Conservation (phyloP, 2,329 filamentous ascomycete genomes). For the Penicillium sp. region DNA sequence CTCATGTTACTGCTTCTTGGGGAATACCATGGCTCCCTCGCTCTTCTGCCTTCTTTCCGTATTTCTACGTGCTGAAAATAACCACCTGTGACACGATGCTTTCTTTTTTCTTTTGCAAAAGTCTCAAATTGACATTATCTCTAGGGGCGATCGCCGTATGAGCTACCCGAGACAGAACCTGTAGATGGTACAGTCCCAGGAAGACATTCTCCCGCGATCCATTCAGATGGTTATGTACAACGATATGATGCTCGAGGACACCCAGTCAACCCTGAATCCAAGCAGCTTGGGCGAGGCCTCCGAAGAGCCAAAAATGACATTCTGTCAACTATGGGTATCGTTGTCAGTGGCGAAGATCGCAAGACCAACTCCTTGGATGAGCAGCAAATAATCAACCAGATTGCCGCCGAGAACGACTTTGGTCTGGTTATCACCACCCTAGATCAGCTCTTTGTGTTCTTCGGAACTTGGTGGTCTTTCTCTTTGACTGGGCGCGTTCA, state of each 20-base stretch:
- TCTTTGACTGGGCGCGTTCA: constrained; percentile 35
- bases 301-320: constrained; percentile 47
- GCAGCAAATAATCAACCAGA: constrained; percentile 33
- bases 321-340: constrained; percentile 45
- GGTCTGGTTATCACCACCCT: constrained; percentile 38
- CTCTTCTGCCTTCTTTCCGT: no score
- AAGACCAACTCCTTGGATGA: constrained; percentile 32
- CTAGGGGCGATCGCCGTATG: constrained; percentile 44
- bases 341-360: constrained; percentile 39
- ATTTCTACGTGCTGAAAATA: no score
- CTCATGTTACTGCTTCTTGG: no score
- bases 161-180: constrained; percentile 32
- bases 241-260: constrained; percentile 45
- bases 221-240: constrained; percentile 42
- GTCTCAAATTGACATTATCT: constrained; percentile 15
- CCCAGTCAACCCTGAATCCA: constrained; percentile 41
- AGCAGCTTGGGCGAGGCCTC: constrained; percentile 34
- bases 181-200: constrained; percentile 17
- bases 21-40: no score
- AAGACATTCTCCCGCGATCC: constrained; percentile 21
- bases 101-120: not conserved
- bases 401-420: constrained; percentile 40
- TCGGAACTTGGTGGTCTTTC: constrained; percentile 39
- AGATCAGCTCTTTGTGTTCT: constrained; percentile 37
- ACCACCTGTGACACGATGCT: no score